Evolutionary conservation across 2,329 filamentous ascomycete genomes (phyloP).

Genomic region (Ustilaginoidea virens): DNA sequence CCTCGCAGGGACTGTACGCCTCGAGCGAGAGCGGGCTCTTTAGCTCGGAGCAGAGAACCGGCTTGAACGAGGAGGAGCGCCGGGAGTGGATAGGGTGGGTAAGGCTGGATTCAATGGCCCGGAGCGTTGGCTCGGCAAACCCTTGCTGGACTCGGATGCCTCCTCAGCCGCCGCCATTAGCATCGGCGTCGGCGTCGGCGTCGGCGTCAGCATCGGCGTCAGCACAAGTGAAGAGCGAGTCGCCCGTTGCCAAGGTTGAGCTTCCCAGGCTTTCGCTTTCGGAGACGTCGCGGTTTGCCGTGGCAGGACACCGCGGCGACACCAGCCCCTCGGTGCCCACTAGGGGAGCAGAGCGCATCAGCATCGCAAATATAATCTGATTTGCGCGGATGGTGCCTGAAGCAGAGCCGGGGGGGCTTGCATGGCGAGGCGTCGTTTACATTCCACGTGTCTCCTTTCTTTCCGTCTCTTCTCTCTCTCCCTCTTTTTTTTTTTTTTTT

Average conservation of each 20-base stretch:
- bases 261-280: constrained; percentile 14
- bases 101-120: constrained; percentile 40
- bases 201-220: constrained; percentile 15
- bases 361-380: constrained; percentile 24
- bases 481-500: neutral
- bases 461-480: neutral
- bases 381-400: neutral
- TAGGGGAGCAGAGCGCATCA: constrained; percentile 17
- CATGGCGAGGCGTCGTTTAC: no score
- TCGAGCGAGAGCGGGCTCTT: constrained; percentile 22
- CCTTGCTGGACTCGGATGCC: constrained; percentile 16
- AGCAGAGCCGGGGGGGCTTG: no score
- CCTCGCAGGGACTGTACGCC: constrained; percentile 7
- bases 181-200: no score
- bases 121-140: constrained; percentile 15
- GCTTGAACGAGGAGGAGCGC: constrained; percentile 39
- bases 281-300: constrained; percentile 15
- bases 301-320: constrained; percentile 12
- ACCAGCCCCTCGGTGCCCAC: constrained; percentile 13
- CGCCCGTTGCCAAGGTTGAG: constrained; percentile 11
- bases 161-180: no score
- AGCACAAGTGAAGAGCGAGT: constrained; percentile 21
- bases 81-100: constrained; percentile 73
- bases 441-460: no score
- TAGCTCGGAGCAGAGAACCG: constrained; percentile 31